These are phyloP conservation scores for Phoma herbarum DNA, from an alignment of 2,329 filamentous ascomycete species.

Conservation along the genomic window DNA sequence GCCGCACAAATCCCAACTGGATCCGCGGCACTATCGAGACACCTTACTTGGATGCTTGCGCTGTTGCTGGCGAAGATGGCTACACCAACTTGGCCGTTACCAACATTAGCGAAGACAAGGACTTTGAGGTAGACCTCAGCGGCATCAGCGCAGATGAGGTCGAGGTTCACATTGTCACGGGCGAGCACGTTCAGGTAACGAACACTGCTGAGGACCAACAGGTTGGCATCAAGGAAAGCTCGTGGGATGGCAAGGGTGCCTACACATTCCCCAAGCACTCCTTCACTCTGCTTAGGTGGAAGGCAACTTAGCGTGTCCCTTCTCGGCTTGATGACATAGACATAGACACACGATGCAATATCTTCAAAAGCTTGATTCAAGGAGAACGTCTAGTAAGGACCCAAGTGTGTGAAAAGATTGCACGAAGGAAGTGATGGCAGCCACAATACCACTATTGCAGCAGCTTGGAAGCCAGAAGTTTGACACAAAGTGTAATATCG, in stretches of 20 bases:
- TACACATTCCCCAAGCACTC: slow-evolving; percentile 76
- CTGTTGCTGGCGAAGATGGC: slow-evolving; percentile 66
- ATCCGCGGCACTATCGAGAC: slow-evolving; percentile 71
- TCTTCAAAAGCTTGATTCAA: neutral
- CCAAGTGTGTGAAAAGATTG: neutral
- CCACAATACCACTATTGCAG: neutral
- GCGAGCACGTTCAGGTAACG: slow-evolving; percentile 63
- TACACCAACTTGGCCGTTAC: slow-evolving; percentile 74
- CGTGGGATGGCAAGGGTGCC: slow-evolving; percentile 69
- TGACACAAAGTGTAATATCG: neutral
- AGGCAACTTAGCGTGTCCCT: slow-evolving; percentile 25
- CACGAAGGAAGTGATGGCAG: neutral
- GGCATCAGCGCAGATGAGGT: slow-evolving; percentile 62
- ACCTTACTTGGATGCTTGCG: slow-evolving; percentile 75
- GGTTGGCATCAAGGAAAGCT: slow-evolving; percentile 67
- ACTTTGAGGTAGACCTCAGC: slow-evolving; percentile 67
- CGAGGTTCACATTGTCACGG: slow-evolving; percentile 70
- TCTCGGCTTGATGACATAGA: neutral
- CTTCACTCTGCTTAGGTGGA: slow-evolving; percentile 71
- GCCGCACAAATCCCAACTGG: slow-evolving; percentile 72
- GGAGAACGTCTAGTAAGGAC: neutral
- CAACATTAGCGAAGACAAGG: slow-evolving; percentile 70
- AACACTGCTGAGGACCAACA: slow-evolving; percentile 71
- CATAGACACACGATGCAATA: neutral
- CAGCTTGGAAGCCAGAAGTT: neutral